These are phyloP conservation scores for Thuidium tamariscinum DNA, from an alignment of 225 moss, liverwort and hornwort genomes.

Conservation along the genomic window DNA sequence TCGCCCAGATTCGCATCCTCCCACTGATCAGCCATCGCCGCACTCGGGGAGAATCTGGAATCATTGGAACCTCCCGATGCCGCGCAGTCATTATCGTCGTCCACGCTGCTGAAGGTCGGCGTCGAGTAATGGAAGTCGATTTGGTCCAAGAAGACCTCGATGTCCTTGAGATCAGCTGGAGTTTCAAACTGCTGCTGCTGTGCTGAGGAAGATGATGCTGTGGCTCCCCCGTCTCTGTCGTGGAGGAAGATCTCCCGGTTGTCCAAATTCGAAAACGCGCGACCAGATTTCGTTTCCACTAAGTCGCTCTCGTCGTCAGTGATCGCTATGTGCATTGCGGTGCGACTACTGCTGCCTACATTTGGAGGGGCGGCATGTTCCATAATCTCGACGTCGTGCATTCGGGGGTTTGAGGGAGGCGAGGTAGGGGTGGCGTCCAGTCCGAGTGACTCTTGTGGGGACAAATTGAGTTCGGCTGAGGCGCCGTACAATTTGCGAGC, in stretches of 20 bases:
- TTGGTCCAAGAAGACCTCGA: constrained; percentile 16
- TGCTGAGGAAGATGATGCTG: neutral
- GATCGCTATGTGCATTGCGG: constrained; percentile 13
- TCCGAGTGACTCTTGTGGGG: neutral
- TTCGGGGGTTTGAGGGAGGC: neutral
- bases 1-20: constrained; percentile 27
- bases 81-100: constrained; percentile 9
- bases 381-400: constrained; percentile 6
- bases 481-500: constrained; percentile 53
- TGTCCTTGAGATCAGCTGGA: neutral
- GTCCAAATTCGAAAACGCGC: neutral
- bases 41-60: constrained; percentile 15
- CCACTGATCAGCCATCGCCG: constrained; percentile 9
- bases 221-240: neutral
- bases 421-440: neutral
- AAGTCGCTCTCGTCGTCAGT: neutral
- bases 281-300: neutral
- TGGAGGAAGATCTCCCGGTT: neutral
- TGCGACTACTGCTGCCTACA: neutral
- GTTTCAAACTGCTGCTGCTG: neutral
- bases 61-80: constrained; percentile 13
- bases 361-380: neutral
- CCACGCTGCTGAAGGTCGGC: neutral
- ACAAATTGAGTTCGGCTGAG: constrained; percentile 49
- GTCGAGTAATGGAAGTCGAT: neutral